Percentiles rank a stretch among this genome's conserved stretches.
phyloP scores from a whole-genome alignment of 2,329 filamentous ascomycete species.

The Cordyceps militaris region DNA sequence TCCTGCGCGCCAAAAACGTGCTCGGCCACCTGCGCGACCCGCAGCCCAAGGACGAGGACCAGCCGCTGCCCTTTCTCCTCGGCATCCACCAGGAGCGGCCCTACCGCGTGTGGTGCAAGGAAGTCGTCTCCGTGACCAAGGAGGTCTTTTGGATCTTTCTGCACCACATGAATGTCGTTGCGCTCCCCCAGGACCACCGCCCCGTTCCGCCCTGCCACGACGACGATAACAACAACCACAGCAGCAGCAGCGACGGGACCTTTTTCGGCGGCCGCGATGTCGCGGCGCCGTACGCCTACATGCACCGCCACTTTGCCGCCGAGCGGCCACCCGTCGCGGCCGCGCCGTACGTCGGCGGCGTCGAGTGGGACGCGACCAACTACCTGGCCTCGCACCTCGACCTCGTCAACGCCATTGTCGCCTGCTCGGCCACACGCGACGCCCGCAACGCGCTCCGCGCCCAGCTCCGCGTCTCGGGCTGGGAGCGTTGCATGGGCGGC shows the following conservation, averaged over 20 bases:
- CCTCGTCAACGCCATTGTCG: constrained; percentile 82
- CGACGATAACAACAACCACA: too few relatives aligned
- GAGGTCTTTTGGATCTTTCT: constrained; percentile 99
- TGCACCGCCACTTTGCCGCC: constrained; percentile 69
- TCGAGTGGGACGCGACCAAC: constrained; percentile 98
- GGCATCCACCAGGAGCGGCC: constrained; percentile 83
- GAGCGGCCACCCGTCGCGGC: constrained; percentile 86
- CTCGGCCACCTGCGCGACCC: constrained; percentile 76
- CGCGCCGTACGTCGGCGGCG: constrained; percentile 90
- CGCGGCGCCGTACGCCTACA: constrained; percentile 47
- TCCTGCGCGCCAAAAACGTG: constrained; percentile 63
- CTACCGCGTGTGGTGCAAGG: constrained; percentile 91
- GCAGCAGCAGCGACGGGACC: too few relatives aligned
- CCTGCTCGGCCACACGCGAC: constrained; percentile 61
- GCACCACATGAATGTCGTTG: constrained; percentile 83
- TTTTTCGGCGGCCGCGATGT: constrained; percentile 30
- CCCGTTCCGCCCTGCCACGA: constrained; percentile 10
- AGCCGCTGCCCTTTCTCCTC: constrained; percentile 76
- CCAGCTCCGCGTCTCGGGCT: constrained; percentile 75
- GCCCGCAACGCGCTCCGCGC: constrained; percentile 74
- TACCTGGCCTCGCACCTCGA: constrained; percentile 91
- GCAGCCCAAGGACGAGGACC: constrained; percentile 64
- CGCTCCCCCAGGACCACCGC: constrained; percentile 42
- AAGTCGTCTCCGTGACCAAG: constrained; percentile 86
- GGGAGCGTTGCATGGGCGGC: constrained; percentile 81